Percentiles rank a stretch among this genome's conserved stretches.
Conservation (phyloP, 2,329 filamentous ascomycete genomes). For the Diaporthe sp. region DNA sequence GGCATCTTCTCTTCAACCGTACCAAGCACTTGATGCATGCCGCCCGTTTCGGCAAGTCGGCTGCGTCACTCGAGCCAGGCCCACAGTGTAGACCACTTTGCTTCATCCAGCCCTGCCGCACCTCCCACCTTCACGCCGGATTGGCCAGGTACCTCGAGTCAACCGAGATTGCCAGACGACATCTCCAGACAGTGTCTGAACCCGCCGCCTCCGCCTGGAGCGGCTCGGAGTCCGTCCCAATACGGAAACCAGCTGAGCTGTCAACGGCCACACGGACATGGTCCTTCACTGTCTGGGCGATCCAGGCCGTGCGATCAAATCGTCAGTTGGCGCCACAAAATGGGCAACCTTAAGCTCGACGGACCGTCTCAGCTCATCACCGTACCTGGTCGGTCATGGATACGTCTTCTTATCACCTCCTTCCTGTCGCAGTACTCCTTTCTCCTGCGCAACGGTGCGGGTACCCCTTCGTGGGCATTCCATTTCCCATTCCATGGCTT, state of each 20-base stretch:
- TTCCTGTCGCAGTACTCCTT: constrained; percentile 27
- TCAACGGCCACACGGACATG: constrained; percentile 13
- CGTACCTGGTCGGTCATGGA: constrained; percentile 37
- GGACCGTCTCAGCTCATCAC: constrained; percentile 20
- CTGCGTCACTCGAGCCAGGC: constrained; percentile 29
- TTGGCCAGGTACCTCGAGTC: constrained; percentile 32
- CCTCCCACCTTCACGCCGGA: constrained; percentile 14
- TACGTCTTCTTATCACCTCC: constrained; percentile 7
- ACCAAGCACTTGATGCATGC: constrained; percentile 8
- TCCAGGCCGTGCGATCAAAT: constrained; percentile 30
- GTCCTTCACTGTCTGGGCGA: background rate
- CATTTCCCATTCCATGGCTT: constrained; percentile 27
- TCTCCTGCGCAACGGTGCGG: constrained; percentile 37
- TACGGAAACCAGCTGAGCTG: constrained; percentile 37
- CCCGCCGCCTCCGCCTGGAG: constrained; percentile 29
- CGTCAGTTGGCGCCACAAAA: constrained; percentile 5
- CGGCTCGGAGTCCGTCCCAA: constrained; percentile 40
- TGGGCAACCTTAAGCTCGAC: constrained; percentile 16
- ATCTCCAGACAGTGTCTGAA: constrained; percentile 39
- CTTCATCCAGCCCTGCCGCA: constrained; percentile 23
- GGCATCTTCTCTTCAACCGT: background rate
- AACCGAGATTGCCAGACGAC: constrained; percentile 31
- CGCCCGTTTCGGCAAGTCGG: constrained; percentile 29
- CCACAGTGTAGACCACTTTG: constrained; percentile 18
- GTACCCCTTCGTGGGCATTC: constrained; percentile 26